Percentiles rank a stretch among this genome's conserved stretches.
phyloP scores from a whole-genome alignment of 192 early-diverging fungal genomes.

The Diversispora eburnea region DNA sequence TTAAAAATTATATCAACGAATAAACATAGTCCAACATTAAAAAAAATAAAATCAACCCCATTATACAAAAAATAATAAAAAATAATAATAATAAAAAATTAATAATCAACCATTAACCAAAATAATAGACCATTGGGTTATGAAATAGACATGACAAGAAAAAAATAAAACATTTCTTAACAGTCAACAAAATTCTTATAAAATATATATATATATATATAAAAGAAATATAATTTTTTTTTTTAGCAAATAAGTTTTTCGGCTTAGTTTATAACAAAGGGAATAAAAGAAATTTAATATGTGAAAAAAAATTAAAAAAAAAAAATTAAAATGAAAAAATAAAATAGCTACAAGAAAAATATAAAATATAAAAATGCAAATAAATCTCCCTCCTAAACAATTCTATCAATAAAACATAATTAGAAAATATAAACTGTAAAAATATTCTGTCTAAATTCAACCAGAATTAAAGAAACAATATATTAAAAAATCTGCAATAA shows the following conservation, averaged over 20 bases:
- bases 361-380: not conserved
- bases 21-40: constrained; percentile 5
- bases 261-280: constrained; percentile 4
- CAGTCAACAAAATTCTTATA: not conserved
- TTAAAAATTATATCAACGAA: not conserved
- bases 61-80: not conserved
- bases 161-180: not conserved
- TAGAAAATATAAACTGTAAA: not conserved
- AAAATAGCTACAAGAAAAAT: constrained; percentile 5
- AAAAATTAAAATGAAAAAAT: not conserved
- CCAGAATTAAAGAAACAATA: not conserved
- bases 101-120: constrained; percentile 4
- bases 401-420: not conserved
- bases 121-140: constrained; percentile 13
- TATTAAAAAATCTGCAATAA: not conserved
- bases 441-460: too few relatives aligned
- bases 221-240: not conserved
- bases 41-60: not conserved
- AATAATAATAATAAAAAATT: not conserved
- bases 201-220: constrained; percentile 3
- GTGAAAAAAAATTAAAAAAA: not conserved
- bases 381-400: not conserved
- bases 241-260: constrained; percentile 2
- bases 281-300: not conserved
- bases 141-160: constrained; percentile 9